Percentiles rank a stretch among this genome's conserved stretches.
Evolutionary conservation across 176 grass and related monocot species (phyloP).

Genomic region (Saccharum spontaneum): DNA sequence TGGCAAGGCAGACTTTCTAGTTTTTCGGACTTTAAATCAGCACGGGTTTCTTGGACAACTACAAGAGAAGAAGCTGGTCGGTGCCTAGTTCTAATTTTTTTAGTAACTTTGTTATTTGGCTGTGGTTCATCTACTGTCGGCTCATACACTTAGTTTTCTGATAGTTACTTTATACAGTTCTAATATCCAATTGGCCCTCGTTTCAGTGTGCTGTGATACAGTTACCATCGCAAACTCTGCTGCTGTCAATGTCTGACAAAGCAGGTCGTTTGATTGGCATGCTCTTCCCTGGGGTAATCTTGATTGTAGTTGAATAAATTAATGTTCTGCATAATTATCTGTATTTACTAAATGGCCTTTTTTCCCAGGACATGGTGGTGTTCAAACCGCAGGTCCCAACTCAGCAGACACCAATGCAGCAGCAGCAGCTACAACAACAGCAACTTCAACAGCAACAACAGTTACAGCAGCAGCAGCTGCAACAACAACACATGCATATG

Average conservation of each 20-base stretch:
- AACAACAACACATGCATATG: conserved; percentile 60
- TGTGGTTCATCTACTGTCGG: not conserved
- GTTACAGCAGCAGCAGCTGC: conserved; percentile 42
- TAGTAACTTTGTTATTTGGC: not conserved
- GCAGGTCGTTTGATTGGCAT: conserved; percentile 87
- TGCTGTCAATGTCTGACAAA: conserved; percentile 94
- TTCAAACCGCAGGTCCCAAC: conserved; percentile 95
- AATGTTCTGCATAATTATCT: conserved; percentile 7
- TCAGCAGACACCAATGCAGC: conserved; percentile 61
- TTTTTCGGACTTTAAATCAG: conserved; percentile 91
- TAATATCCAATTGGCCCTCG: conserved; percentile 20
- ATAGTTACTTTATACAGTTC: conserved; percentile 24
- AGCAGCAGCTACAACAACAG: conserved; percentile 40
- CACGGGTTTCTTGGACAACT: conserved; percentile 95
- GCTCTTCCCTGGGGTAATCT: conserved; percentile 94
- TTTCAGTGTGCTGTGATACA: conserved; percentile 98
- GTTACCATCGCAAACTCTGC: conserved; percentile 89
- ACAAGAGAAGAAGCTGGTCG: conserved; percentile 97
- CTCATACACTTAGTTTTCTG: not conserved
- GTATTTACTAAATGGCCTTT: not conserved
- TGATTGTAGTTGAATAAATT: conserved; percentile 9
- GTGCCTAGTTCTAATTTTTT: conserved; percentile 26
- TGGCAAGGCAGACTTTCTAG: conserved; percentile 88
- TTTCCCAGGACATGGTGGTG: conserved; percentile 87
- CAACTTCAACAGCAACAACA: conserved; percentile 47